phyloP scores from a whole-genome alignment of 2,329 filamentous ascomycete genomes.

The Claviceps digitariae region DNA sequence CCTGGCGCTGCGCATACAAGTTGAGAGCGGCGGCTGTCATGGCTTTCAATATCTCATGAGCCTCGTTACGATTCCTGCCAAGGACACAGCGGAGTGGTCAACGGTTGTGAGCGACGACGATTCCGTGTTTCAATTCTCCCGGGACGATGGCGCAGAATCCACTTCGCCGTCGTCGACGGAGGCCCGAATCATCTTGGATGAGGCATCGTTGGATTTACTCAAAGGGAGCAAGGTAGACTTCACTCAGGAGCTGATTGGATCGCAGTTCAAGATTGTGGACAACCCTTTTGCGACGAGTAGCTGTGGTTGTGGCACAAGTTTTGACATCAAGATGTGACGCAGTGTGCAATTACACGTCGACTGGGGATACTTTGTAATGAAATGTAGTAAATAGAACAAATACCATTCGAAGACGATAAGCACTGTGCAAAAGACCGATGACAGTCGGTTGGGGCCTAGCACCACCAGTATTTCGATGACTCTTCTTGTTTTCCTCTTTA shows the following conservation, averaged over 20 bases:
- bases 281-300: conserved; percentile 87
- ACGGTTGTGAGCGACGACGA: conserved; percentile 55
- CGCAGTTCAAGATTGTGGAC: conserved; percentile 89
- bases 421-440: neutral
- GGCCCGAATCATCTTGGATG: conserved; percentile 81
- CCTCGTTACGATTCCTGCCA: conserved; percentile 48
- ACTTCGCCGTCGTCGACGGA: conserved; percentile 17
- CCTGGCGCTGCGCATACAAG: conserved; percentile 78
- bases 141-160: conserved; percentile 31
- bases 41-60: conserved; percentile 97
- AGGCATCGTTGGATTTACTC: conserved; percentile 72
- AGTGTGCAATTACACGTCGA: neutral
- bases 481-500: neutral
- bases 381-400: neutral
- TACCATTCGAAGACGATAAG: neutral
- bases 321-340: conserved; percentile 65
- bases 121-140: conserved; percentile 64
- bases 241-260: conserved; percentile 80
- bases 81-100: conserved; percentile 19
- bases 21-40: conserved; percentile 90
- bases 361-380: neutral
- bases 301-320: conserved; percentile 94
- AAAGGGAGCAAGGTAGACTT: conserved; percentile 94
- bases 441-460: neutral
- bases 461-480: neutral